phyloP scores from a whole-genome alignment of 2,329 filamentous ascomycete genomes.

The Hypoxylon sp. region DNA sequence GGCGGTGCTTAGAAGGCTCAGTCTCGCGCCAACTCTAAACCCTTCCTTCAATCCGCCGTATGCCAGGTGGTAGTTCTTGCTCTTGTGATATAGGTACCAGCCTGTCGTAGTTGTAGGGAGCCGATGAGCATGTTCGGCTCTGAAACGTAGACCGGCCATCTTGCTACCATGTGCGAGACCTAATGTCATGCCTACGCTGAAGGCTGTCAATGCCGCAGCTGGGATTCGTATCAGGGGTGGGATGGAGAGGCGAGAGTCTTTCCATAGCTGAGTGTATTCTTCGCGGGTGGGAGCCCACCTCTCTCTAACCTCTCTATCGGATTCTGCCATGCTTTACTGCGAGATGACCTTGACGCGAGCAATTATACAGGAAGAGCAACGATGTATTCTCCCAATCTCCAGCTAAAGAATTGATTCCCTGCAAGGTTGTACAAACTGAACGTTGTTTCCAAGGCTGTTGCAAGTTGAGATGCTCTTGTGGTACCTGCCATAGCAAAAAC shows the following conservation, averaged over 20 bases:
- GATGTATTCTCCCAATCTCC: not conserved
- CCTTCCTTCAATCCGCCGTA: conserved; percentile 84
- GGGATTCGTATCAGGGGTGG: conserved; percentile 75
- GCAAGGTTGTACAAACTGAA: conserved; percentile 2
- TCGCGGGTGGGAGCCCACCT: conserved; percentile 46
- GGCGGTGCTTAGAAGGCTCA: conserved; percentile 78
- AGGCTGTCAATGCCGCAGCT: conserved; percentile 72
- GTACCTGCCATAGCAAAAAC: conserved; percentile 6
- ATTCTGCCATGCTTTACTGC: conserved; percentile 38
- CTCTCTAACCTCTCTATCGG: conserved; percentile 27
- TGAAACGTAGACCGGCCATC: conserved; percentile 83
- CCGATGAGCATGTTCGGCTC: conserved; percentile 96
- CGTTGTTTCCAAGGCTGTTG: not conserved
- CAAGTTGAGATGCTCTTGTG: not conserved
- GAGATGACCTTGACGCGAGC: conserved; percentile 1
- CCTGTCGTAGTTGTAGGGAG: conserved; percentile 84
- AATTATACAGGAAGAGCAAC: not conserved
- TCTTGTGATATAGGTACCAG: conserved; percentile 99
- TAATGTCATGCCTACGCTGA: conserved; percentile 76
- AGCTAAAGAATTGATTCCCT: not conserved
- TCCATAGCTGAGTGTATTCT: conserved; percentile 54
- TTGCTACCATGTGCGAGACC: conserved; percentile 80
- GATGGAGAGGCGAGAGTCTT: conserved; percentile 69
- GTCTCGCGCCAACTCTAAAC: conserved; percentile 76
- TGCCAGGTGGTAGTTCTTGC: conserved; percentile 91